A percentile compares a stretch with the other conserved stretches of the same genome.
phyloP scores from a whole-genome alignment of 768 basidiomycete species.

The Boletus pseudopeckii region DNA sequence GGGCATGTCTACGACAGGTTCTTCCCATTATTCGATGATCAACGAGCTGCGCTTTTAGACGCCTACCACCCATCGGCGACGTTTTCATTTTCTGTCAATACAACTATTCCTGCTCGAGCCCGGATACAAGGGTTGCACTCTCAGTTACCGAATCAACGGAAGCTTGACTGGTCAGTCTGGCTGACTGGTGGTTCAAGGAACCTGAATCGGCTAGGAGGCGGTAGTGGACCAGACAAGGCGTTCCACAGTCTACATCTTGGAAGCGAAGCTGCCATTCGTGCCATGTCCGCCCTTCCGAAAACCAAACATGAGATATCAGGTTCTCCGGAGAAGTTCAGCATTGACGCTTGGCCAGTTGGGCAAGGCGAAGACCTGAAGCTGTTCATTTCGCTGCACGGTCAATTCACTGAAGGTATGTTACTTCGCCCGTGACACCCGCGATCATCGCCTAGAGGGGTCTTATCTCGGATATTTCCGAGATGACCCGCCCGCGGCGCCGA shows the following conservation, averaged over 20 bases:
- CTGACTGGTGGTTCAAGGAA: conserved; percentile 69
- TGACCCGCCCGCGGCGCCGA: neutral
- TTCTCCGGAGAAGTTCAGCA: conserved; percentile 76
- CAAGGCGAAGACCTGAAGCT: conserved; percentile 54
- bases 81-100: conserved; percentile 87
- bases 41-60: conserved; percentile 61
- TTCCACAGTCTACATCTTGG: conserved; percentile 70
- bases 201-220: conserved; percentile 60
- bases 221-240: conserved; percentile 58
- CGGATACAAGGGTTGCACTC: conserved; percentile 66
- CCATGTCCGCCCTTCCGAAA: conserved; percentile 61
- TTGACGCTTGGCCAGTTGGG: conserved; percentile 80
- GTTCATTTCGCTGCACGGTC: conserved; percentile 80
- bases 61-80: conserved; percentile 86
- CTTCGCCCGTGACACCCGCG: neutral
- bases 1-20: conserved; percentile 47
- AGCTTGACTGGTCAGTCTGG: conserved; percentile 78
- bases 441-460: conserved; percentile 2
- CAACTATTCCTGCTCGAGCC: conserved; percentile 74
- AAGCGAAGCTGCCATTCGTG: conserved; percentile 55
- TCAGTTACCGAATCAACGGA: conserved; percentile 78
- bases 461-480: conserved; percentile 15
- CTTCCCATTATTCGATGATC: conserved; percentile 79
- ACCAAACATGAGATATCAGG: conserved; percentile 82
- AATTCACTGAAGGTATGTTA: conserved; percentile 83